phyloP scores from a whole-genome alignment of 148 eudicot species.

The Vaccinium darrowii region DNA sequence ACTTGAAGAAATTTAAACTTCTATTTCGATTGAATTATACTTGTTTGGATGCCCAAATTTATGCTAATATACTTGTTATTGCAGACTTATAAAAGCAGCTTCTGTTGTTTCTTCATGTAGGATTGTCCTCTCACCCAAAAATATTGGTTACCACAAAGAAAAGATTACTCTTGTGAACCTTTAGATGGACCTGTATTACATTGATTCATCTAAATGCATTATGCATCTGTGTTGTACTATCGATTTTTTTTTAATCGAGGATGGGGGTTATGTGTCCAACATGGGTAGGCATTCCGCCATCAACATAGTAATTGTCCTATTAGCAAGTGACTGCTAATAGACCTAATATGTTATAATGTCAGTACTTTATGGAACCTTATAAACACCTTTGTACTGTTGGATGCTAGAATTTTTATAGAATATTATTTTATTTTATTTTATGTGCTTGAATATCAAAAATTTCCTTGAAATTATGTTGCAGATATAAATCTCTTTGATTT shows the following conservation, averaged over 20 bases:
- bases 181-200: neutral
- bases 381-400: neutral
- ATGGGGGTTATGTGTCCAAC: neutral
- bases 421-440: neutral
- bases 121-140: neutral
- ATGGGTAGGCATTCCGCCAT: neutral
- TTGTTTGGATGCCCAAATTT: neutral
- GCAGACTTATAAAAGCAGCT: neutral
- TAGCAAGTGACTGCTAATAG: neutral
- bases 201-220: neutral
- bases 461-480: neutral
- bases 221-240: neutral
- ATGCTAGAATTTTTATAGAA: neutral
- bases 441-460: neutral
- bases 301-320: neutral
- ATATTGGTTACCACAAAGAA: neutral
- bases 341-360: neutral
- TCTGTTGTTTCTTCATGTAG: neutral
- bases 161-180: neutral
- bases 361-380: neutral
- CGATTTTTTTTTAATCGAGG: neutral
- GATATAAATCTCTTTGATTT: neutral
- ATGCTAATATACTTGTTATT: neutral
- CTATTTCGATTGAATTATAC: neutral
- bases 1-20: slow-evolving; percentile 3